Evolutionary conservation across 2,329 filamentous ascomycete species (phyloP).

Genomic region (Calycina herbarum): DNA sequence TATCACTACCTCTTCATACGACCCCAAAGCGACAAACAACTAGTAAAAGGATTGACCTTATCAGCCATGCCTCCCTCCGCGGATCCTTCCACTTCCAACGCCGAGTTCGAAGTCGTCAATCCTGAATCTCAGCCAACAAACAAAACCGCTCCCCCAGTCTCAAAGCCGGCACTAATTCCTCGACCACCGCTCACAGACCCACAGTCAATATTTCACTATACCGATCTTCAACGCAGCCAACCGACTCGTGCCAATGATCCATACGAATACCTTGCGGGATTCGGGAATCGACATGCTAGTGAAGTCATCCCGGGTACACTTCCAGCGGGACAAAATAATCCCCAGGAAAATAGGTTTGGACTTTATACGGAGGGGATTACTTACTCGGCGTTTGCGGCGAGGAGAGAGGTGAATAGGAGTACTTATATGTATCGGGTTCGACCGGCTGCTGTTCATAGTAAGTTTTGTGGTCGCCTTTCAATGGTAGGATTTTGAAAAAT

Average conservation of each 20-base stretch:
- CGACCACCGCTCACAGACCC: conserved; percentile 39
- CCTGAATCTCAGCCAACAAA: conserved; percentile 3
- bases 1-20: neutral
- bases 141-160: neutral
- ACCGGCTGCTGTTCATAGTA: conserved; percentile 44
- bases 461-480: conserved; percentile 19
- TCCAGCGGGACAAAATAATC: conserved; percentile 44
- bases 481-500: conserved; percentile 21
- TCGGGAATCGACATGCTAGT: conserved; percentile 49
- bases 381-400: conserved; percentile 45
- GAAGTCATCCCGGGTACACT: conserved; percentile 46
- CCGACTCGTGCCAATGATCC: conserved; percentile 53
- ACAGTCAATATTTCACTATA: conserved; percentile 55
- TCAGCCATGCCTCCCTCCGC: neutral
- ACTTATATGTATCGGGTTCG: conserved; percentile 47
- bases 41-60: neutral
- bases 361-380: conserved; percentile 48
- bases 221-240: conserved; percentile 58
- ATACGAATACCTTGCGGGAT: conserved; percentile 56
- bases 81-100: neutral
- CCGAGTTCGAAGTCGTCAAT: neutral
- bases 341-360: conserved; percentile 44
- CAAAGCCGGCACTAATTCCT: conserved; percentile 19
- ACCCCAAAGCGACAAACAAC: neutral
- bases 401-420: conserved; percentile 43